A percentile compares a stretch with the other conserved stretches of the same genome.
phyloP scores from a whole-genome alignment of 2,329 filamentous ascomycete species.

The Alternaria brassicicola region DNA sequence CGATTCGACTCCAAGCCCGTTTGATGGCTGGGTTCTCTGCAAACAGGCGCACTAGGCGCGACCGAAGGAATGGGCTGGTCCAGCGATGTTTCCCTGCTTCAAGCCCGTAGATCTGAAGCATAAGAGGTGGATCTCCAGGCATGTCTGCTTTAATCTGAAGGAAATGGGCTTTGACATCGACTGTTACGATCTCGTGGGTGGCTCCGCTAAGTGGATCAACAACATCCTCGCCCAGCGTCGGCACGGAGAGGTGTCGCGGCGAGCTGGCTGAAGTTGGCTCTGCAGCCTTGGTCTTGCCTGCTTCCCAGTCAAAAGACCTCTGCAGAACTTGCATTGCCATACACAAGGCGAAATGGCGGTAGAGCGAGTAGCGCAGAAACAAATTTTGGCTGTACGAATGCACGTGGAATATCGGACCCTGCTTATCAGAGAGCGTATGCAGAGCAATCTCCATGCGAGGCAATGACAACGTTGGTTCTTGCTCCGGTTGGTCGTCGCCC shows the following conservation, averaged over 20 bases:
- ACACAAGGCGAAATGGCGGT: conserved; percentile 87
- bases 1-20: conserved; percentile 81
- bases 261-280: conserved; percentile 21
- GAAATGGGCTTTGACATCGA: conserved; percentile 81
- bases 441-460: conserved; percentile 87
- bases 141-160: conserved; percentile 88
- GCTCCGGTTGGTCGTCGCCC: conserved; percentile 79
- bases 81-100: conserved; percentile 86
- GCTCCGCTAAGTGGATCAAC: conserved; percentile 33
- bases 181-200: conserved; percentile 70
- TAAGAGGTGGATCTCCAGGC: conserved; percentile 86
- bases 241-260: conserved; percentile 39
- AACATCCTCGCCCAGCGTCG: conserved; percentile 40
- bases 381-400: conserved; percentile 81
- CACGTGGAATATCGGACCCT: conserved; percentile 86
- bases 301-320: conserved; percentile 49
- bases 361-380: conserved; percentile 87
- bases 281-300: conserved; percentile 13
- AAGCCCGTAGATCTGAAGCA: conserved; percentile 85
- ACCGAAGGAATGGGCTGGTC: conserved; percentile 79
- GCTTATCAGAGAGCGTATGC: conserved; percentile 81
- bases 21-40: conserved; percentile 84
- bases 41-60: conserved; percentile 82
- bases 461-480: conserved; percentile 83
- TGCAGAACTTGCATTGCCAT: conserved; percentile 77